phyloP scores from a whole-genome alignment of 306 rosid genomes.

The Malus orientalis region DNA sequence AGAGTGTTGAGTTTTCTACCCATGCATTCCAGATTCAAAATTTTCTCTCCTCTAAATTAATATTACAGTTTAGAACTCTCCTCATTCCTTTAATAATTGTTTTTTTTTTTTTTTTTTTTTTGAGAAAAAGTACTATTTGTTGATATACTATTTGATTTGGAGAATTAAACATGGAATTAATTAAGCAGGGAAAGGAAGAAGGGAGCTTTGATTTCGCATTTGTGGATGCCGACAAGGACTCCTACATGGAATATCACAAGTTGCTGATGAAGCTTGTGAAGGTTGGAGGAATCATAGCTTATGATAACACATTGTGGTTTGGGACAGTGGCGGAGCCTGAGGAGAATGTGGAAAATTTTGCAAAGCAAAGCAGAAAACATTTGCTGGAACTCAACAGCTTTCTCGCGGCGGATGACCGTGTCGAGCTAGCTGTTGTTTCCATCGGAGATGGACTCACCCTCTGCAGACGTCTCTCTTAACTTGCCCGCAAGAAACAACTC shows the following conservation, averaged over 20 bases:
- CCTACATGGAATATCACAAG: conserved; percentile 40
- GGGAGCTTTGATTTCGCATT: conserved; percentile 47
- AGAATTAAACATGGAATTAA: not conserved
- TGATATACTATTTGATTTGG: not conserved
- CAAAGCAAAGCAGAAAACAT: not conserved
- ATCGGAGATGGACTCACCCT: conserved; percentile 47
- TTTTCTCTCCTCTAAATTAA: too few species aligned
- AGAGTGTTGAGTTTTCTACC: too few species aligned
- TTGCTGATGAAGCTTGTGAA: conserved; percentile 36
- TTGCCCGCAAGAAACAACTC: not conserved
- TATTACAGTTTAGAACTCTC: too few species aligned
- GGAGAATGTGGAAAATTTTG: not conserved
- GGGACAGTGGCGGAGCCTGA: conserved; percentile 37
- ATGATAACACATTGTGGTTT: conserved; percentile 56
- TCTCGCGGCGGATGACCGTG: conserved; percentile 31
- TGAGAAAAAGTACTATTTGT: too few species aligned
- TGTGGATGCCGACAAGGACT: conserved; percentile 46
- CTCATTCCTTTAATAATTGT: too few species aligned
- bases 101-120: too few species aligned
- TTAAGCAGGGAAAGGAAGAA: conserved; percentile 29
- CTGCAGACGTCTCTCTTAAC: conserved; percentile 27
- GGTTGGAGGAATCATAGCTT: conserved; percentile 49
- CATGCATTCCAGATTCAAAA: too few species aligned
- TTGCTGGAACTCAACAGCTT: conserved; percentile 23
- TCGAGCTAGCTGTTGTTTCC: conserved; percentile 33